Evolutionary conservation across 208 protist species (phyloP).

Genomic region (Jaenimonas drosophilae): DNA sequence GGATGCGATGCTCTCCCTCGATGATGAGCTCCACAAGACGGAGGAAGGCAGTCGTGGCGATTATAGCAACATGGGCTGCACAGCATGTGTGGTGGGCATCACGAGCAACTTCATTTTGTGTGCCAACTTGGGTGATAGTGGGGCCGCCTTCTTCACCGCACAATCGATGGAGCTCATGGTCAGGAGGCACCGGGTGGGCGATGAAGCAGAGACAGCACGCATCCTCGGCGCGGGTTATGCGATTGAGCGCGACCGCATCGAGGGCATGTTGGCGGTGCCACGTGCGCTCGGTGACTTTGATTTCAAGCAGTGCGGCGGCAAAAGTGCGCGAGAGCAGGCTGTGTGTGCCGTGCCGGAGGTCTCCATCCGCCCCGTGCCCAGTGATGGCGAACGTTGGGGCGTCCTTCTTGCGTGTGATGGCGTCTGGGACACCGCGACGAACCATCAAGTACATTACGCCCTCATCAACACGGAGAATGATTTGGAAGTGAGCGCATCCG

Average conservation of each 20-base stretch:
- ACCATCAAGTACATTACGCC: conserved; percentile 67
- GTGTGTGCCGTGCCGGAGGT: conserved; percentile 58
- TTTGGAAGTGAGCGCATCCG: conserved; percentile 37
- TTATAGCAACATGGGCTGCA: conserved; percentile 67
- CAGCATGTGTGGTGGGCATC: conserved; percentile 69
- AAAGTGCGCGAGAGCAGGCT: conserved; percentile 41
- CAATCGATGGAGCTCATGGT: conserved; percentile 31
- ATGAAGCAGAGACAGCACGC: conserved; percentile 30
- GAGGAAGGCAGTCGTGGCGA: conserved; percentile 43
- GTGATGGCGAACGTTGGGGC: conserved; percentile 29
- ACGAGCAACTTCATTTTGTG: conserved; percentile 69
- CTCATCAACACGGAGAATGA: conserved; percentile 61
- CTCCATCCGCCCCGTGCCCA: conserved; percentile 46
- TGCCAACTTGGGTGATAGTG: conserved; percentile 71
- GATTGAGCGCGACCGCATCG: conserved; percentile 45
- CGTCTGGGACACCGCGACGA: conserved; percentile 70
- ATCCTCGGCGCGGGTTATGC: conserved; percentile 53
- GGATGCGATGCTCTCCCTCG: conserved; percentile 58
- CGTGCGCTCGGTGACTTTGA: conserved; percentile 78
- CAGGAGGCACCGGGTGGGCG: conserved; percentile 45
- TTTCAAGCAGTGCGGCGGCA: conserved; percentile 79
- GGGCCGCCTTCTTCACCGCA: conserved; percentile 48
- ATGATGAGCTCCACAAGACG: conserved; percentile 31
- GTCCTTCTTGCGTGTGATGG: conserved; percentile 78
- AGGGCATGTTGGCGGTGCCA: conserved; percentile 69